phyloP scores from a whole-genome alignment of 2,329 filamentous ascomycete genomes.

The Paracoccidioides lutzii region DNA sequence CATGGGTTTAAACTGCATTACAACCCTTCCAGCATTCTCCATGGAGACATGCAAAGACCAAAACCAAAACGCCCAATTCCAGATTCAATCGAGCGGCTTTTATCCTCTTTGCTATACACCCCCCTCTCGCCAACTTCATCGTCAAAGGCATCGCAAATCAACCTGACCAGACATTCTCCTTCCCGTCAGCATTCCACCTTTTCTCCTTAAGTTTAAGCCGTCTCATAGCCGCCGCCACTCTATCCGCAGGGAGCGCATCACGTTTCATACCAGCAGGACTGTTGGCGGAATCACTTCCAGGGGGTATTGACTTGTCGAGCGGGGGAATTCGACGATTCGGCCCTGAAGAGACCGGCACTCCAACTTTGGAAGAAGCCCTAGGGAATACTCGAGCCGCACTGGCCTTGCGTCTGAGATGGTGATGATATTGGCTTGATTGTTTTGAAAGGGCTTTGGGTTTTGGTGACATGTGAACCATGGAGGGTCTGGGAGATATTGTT shows the following conservation, averaged over 20 bases:
- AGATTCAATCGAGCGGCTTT: too few species aligned
- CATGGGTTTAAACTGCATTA: background rate
- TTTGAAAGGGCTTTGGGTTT: conserved; percentile 7
- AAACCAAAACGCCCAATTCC: too few species aligned
- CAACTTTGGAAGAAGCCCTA: background rate
- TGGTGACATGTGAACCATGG: conserved; percentile 16
- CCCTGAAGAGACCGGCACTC: background rate
- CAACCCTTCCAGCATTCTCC: background rate
- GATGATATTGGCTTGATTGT: background rate
- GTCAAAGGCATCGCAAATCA: background rate
- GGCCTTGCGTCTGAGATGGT: background rate
- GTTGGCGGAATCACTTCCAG: background rate
- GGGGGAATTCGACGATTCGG: conserved; percentile 5
- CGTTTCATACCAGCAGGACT: conserved; percentile 7
- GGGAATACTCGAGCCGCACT: background rate
- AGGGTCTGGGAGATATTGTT: conserved; percentile 16
- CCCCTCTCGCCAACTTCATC: background rate
- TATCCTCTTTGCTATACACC: too few species aligned
- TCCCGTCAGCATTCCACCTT: conserved; percentile 15
- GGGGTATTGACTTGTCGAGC: background rate
- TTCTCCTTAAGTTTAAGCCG: conserved; percentile 21
- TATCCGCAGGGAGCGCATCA: conserved; percentile 21
- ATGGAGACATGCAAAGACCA: too few species aligned
- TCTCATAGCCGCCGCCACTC: conserved; percentile 23
- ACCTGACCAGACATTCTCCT: conserved; percentile 20